Base-by-base conservation (phyloP, 495 filamentous ascomycete species). In the Thermothielavioides terrestris region DNA sequence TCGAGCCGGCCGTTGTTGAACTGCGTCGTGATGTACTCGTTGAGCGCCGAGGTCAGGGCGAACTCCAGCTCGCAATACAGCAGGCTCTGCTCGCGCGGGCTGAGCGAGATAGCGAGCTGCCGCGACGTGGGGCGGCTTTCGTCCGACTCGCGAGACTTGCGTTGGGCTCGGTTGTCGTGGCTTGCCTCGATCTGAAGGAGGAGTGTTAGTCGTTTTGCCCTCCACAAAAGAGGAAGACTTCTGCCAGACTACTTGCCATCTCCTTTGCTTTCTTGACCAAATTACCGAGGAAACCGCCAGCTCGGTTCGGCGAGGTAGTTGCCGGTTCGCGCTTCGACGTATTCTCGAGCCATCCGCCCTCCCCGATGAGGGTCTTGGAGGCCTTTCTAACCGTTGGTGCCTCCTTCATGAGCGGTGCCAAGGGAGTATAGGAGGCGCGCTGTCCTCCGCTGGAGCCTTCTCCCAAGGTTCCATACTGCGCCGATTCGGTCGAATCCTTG, bases 11-110 rank as follows among this genome's bases (percentile, higher is more conserved):
- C 71, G 9, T 50, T 56, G 28, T 67, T 58, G 22, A 72, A 57
- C 46, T 74, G 67, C 8, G 49, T 21, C 14, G 54, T 64, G 44
- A 76, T 61, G 50, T 73, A 76, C 0, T 45, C 49, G 32, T 68
- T 63, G 8, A 76, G 35, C 1, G 64, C 60, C 6, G 55, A 63
- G 30, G 59, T 53, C 1, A 74, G 49, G 23, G 44, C 43, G 46
- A 60, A 74, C 30, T 72, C 69, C 9, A 76, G 60, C 52, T 76
- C 72, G 50, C 70, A 68, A 48, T 72, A 73, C 9, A 74, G 50
- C 4, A 74, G 59, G 18, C 60, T 65, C 55, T 76, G 72, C 53
- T 76, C 70, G 15, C 72, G 68, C 2, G 70, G 61, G 46, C 53
- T 56, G 20, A 74, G 59, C 0, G 68, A 70, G 47, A 73, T 71